Percentiles rank a stretch among this genome's conserved stretches.
Evolutionary conservation across 805 yeast genomes (phyloP).

Genomic region (Metschnikowia santaceciliae): DNA sequence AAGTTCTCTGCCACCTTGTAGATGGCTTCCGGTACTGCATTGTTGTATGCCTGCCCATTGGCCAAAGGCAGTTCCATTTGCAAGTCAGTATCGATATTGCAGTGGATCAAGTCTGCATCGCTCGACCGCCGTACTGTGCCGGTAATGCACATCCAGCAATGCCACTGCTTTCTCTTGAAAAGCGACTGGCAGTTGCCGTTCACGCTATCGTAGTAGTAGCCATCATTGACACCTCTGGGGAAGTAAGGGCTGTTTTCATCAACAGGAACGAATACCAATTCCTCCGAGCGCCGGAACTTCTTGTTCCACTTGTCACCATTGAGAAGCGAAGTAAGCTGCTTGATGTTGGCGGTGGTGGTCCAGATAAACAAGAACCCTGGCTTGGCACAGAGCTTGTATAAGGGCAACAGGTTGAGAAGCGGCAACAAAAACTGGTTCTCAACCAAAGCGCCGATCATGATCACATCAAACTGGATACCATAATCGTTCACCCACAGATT

Average conservation of each 20-base stretch:
- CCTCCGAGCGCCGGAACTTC: slow-evolving; percentile 85
- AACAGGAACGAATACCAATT: slow-evolving; percentile 76
- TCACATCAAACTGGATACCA: slow-evolving; percentile 73
- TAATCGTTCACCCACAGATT: slow-evolving; percentile 58
- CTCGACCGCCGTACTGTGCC: slow-evolving; percentile 87
- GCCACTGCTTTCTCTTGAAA: slow-evolving; percentile 82
- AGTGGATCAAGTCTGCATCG: slow-evolving; percentile 81
- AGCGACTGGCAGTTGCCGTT: slow-evolving; percentile 28
- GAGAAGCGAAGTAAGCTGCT: slow-evolving; percentile 54
- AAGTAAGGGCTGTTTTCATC: slow-evolving; percentile 60
- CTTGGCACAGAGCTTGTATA: slow-evolving; percentile 68
- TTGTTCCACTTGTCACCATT: slow-evolving; percentile 48
- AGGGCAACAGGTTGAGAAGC: slow-evolving; percentile 59
- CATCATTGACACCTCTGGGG: slow-evolving; percentile 47
- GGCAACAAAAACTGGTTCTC: slow-evolving; percentile 70
- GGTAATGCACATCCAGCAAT: slow-evolving; percentile 96
- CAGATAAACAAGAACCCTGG: slow-evolving; percentile 87
- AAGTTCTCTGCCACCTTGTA: slow-evolving; percentile 87
- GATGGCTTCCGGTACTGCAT: slow-evolving; percentile 60
- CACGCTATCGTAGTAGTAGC: slow-evolving; percentile 12
- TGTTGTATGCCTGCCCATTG: slow-evolving; percentile 11
- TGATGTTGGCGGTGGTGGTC: slow-evolving; percentile 75
- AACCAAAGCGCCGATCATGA: slow-evolving; percentile 84
- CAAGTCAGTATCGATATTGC: slow-evolving; percentile 88
- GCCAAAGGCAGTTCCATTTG: slow-evolving; percentile 49